Conservation (phyloP, 1,139 yeast species). For the Meyerozyma athensensis region DNA sequence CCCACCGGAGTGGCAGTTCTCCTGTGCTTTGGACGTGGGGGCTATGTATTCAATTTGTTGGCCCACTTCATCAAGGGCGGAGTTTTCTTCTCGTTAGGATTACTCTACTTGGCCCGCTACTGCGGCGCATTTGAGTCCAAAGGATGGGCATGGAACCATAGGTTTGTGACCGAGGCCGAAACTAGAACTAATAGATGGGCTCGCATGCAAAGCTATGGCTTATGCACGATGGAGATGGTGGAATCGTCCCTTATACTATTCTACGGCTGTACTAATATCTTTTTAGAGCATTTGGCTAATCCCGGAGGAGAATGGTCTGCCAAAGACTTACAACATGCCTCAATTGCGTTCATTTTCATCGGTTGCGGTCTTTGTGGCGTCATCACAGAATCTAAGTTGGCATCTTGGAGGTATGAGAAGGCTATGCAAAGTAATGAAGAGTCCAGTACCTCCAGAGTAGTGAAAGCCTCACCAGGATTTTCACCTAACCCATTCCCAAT, state of each 20-base stretch:
- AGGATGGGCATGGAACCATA: slow-evolving; percentile 93
- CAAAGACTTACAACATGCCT: slow-evolving; percentile 90
- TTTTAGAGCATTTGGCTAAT: slow-evolving; percentile 72
- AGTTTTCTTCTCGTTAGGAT: slow-evolving; percentile 72
- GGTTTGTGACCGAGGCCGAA: slow-evolving; percentile 28
- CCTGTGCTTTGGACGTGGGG: slow-evolving; percentile 62
- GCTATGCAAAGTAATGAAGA: slow-evolving; percentile 19
- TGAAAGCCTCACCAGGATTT: slow-evolving; percentile 62
- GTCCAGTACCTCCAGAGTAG: slow-evolving; percentile 17
- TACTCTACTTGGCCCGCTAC: slow-evolving; percentile 75
- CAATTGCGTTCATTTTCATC: slow-evolving; percentile 90
- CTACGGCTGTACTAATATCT: slow-evolving; percentile 84
- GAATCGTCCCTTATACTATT: slow-evolving; percentile 77
- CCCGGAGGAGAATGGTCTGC: slow-evolving; percentile 87
- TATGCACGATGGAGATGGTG: slow-evolving; percentile 77
- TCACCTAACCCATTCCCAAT: slow-evolving; percentile 93
- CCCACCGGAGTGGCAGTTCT: slow-evolving; percentile 78
- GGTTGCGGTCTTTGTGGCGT: slow-evolving; percentile 94
- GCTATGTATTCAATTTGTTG: slow-evolving; percentile 66
- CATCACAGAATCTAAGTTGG: slow-evolving; percentile 60
- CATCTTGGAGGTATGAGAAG: slow-evolving; percentile 42
- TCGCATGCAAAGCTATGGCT: slow-evolving; percentile 48
- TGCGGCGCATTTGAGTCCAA: slow-evolving; percentile 70
- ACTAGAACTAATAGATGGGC: slow-evolving; percentile 26
- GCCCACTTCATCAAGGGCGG: slow-evolving; percentile 98